Evolutionary conservation across 164 flowering plant genomes (phyloP).

Genomic region (Vitis amurensis): DNA sequence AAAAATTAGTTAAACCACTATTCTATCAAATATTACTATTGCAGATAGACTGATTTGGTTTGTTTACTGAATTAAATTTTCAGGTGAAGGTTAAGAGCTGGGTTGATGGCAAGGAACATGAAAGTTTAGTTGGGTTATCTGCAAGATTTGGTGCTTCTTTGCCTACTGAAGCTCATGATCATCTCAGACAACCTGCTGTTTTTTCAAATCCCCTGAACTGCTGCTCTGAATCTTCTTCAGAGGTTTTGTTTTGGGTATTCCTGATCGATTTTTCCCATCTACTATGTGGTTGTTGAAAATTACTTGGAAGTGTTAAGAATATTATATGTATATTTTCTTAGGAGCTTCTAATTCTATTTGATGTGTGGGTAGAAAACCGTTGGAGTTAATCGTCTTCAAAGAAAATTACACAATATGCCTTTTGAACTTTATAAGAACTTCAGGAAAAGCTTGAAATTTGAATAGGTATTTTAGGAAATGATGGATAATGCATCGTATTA

Average conservation of each 20-base stretch:
- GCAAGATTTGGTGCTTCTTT: conserved; percentile 72
- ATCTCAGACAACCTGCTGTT: conserved; percentile 42
- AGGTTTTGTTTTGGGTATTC: conserved; percentile 35
- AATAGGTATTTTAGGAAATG: too few species aligned
- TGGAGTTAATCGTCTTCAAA: too few species aligned
- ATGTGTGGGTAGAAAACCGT: too few species aligned
- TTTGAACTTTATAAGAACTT: too few species aligned
- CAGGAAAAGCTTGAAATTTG: too few species aligned
- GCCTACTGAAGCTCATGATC: conserved; percentile 45
- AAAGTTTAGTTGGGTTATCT: conserved; percentile 51
- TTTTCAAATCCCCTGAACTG: conserved; percentile 54
- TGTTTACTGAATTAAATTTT: conserved; percentile 1
- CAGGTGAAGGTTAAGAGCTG: conserved; percentile 84
- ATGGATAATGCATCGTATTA: too few species aligned
- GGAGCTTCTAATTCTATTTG: too few species aligned
- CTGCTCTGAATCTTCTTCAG: conserved; percentile 54
- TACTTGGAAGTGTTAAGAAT: background rate
- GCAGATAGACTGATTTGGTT: background rate
- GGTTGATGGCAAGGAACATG: conserved; percentile 55
- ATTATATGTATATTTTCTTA: too few species aligned
- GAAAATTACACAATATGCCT: too few species aligned
- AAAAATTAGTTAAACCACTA: too few species aligned
- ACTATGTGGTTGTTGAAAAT: background rate
- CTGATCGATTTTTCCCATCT: background rate
- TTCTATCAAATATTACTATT: too few species aligned